These are phyloP conservation scores for Angophora floribunda DNA, from an alignment of 345 rosid genomes.

Conservation along the genomic window DNA sequence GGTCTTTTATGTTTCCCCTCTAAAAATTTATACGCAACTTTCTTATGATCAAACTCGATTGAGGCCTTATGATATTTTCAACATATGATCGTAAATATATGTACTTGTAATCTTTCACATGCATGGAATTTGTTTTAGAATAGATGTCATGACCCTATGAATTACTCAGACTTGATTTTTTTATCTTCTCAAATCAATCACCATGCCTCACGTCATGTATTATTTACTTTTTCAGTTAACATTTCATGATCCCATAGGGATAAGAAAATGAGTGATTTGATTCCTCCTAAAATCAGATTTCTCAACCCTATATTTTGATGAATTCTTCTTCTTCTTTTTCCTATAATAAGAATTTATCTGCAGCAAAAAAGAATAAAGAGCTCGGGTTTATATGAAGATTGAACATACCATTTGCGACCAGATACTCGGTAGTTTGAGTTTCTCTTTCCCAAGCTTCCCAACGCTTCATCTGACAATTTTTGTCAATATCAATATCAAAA, in stretches of 20 bases:
- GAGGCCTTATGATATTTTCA: background rate
- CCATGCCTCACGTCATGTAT: background rate
- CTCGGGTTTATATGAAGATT: background rate
- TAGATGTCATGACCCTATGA: background rate
- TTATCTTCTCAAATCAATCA: accelerated
- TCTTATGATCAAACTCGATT: background rate
- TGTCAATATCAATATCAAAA: background rate
- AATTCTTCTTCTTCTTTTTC: background rate
- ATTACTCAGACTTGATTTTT: background rate
- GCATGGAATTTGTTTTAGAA: background rate
- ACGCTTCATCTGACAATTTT: slow-evolving; percentile 38
- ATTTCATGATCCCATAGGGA: background rate
- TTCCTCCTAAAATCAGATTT: background rate
- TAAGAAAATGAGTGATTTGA: background rate
- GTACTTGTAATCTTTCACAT: background rate
- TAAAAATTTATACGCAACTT: background rate
- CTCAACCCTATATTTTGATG: background rate
- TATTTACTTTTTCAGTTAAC: background rate
- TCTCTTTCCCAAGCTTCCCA: slow-evolving; percentile 77
- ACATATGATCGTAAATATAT: background rate
- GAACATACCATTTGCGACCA: slow-evolving; percentile 36
- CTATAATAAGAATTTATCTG: background rate
- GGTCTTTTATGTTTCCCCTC: background rate
- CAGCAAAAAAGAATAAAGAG: background rate
- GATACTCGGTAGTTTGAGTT: slow-evolving; percentile 53